Percentiles rank a stretch among this genome's conserved stretches.
phyloP scores from a whole-genome alignment of 169 alveolate genomes.

The Cryptosporidium xiaoi region DNA sequence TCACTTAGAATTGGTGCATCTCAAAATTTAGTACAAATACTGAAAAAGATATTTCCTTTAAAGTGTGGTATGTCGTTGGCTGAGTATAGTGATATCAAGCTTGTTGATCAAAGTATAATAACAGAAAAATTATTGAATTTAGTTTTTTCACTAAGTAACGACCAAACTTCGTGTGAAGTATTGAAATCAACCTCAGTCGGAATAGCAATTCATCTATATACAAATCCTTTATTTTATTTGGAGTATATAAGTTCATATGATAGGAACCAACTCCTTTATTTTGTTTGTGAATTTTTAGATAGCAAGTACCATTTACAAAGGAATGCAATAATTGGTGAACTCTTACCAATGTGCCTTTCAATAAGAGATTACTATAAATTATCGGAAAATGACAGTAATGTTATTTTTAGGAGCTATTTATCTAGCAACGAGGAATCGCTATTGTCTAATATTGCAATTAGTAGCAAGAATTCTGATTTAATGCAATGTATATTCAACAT shows the following conservation, averaged over 20 bases:
- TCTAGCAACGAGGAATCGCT: neutral
- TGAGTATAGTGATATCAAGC: constrained; percentile 44
- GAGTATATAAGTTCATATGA: constrained; percentile 53
- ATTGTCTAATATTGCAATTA: constrained; percentile 4
- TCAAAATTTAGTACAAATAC: constrained; percentile 27
- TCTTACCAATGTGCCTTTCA: constrained; percentile 38
- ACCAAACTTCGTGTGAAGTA: constrained; percentile 46
- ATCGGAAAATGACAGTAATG: neutral
- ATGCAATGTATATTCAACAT: constrained; percentile 2
- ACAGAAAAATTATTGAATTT: constrained; percentile 56
- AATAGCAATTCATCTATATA: constrained; percentile 57
- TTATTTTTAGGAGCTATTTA: constrained; percentile 2
- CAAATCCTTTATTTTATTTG: constrained; percentile 48
- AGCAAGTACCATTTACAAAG: constrained; percentile 23
- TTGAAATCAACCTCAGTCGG: constrained; percentile 60
- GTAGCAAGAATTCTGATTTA: constrained; percentile 12
- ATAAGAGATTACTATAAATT: constrained; percentile 33
- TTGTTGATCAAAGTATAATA: constrained; percentile 41
- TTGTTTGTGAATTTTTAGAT: constrained; percentile 22
- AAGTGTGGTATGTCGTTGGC: constrained; percentile 13
- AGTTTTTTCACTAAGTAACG: constrained; percentile 16
- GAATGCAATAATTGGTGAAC: constrained; percentile 31
- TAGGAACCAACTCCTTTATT: constrained; percentile 17
- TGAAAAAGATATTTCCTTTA: constrained; percentile 60
- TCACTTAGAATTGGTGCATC: constrained; percentile 70